Conservation (phyloP, 768 basidiomycete species). For the Epithele typhae region DNA sequence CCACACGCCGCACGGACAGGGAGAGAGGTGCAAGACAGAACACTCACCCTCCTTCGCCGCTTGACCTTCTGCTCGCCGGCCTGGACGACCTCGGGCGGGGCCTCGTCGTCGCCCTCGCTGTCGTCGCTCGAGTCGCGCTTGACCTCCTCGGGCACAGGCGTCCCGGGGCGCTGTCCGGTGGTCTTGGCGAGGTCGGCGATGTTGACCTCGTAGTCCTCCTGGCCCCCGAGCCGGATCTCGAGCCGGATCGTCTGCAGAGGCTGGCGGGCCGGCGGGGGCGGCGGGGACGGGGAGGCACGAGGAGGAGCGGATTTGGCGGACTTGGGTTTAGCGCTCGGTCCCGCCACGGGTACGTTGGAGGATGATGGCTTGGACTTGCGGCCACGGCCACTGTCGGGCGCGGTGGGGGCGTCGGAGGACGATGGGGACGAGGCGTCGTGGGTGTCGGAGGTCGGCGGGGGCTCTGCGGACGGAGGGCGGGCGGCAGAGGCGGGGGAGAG, state of each 20-base stretch:
- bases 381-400: conserved; percentile 11
- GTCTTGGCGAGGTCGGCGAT: conserved; percentile 52
- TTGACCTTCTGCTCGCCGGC: conserved; percentile 25
- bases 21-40: no score
- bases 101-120: conserved; percentile 29
- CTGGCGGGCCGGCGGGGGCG: conserved; percentile 38
- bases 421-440: neutral
- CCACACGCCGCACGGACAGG: no score
- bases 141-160: conserved; percentile 39
- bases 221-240: conserved; percentile 66
- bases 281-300: conserved; percentile 54
- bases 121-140: conserved; percentile 39
- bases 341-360: conserved; percentile 22
- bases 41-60: conserved; percentile 24
- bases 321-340: conserved; percentile 43
- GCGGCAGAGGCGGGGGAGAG: conserved; percentile 17
- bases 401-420: conserved; percentile 10
- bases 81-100: conserved; percentile 25
- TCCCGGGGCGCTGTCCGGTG: conserved; percentile 60
- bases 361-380: conserved; percentile 22
- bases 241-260: conserved; percentile 64
- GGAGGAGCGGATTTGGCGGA: conserved; percentile 39
- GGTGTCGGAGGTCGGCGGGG: conserved; percentile 3
- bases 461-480: conserved; percentile 3
- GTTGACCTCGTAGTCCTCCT: conserved; percentile 71